Conservation (phyloP, 2,329 filamentous ascomycete genomes). For the Fusarium metavorans region DNA sequence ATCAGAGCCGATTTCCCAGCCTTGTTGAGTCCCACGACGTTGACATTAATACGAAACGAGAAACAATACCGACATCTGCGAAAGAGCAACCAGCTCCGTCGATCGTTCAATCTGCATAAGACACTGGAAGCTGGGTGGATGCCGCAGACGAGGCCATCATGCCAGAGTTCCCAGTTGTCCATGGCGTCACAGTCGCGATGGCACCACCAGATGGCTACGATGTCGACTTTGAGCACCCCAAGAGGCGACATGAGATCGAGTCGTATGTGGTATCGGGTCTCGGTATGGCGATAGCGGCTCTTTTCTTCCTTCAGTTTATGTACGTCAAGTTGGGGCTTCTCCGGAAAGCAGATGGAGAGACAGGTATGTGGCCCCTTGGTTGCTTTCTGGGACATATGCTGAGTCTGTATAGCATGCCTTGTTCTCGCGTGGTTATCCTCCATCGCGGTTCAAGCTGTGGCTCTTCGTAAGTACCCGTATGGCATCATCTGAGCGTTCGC, state of each 20-base stretch:
- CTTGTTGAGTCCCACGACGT: not conserved
- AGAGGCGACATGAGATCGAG: conserved; percentile 34
- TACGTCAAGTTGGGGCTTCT: conserved; percentile 41
- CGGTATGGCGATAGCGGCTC: conserved; percentile 32
- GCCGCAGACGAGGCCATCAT: conserved; percentile 2
- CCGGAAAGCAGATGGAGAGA: conserved; percentile 34
- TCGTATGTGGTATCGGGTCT: conserved; percentile 35
- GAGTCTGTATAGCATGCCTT: conserved; percentile 26
- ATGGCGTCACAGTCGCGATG: conserved; percentile 35
- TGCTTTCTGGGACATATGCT: not conserved
- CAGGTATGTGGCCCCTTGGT: conserved; percentile 20
- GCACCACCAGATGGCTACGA: conserved; percentile 47
- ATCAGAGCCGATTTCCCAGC: not conserved
- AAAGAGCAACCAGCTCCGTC: not conserved
- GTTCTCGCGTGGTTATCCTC: conserved; percentile 38
- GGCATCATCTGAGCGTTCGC: too few relatives aligned
- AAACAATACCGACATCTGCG: not conserved
- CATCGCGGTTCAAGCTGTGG: conserved; percentile 27
- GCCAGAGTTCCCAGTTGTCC: conserved; percentile 27
- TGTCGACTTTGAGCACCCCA: conserved; percentile 50
- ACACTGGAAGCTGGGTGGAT: not conserved
- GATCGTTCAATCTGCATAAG: not conserved
- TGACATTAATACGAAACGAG: not conserved
- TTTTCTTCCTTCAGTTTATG: conserved; percentile 42
- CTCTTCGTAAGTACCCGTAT: conserved; percentile 27